Conservation (phyloP, 179 eudicot genomes). For the Vitellaria paradoxa region DNA sequence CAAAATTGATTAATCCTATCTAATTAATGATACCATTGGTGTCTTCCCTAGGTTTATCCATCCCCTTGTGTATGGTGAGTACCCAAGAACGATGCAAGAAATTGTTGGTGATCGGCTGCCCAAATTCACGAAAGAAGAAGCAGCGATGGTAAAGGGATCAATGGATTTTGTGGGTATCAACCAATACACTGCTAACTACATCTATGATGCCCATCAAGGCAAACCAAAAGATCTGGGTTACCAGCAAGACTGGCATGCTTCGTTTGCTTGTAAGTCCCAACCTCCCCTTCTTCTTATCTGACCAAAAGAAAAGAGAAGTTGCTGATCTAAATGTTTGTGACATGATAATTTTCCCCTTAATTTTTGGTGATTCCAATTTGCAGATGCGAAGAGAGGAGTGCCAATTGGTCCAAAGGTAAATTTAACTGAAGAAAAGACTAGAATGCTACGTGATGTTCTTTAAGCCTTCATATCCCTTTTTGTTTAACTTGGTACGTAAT, state of each 20-base stretch:
- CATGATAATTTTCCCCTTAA: not conserved
- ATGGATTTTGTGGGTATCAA: conserved; percentile 72
- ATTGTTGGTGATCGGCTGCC: conserved; percentile 71
- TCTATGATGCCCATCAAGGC: conserved; percentile 34
- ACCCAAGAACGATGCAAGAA: conserved; percentile 70
- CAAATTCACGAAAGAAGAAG: conserved; percentile 66
- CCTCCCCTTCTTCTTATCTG: not conserved
- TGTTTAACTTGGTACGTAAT: no score
- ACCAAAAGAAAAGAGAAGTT: not conserved
- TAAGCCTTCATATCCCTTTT: no score
- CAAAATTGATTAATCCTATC: no score
- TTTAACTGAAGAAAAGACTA: not conserved
- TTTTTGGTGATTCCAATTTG: conserved; percentile 11
- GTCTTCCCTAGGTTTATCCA: conserved; percentile 56
- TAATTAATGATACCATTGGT: no score
- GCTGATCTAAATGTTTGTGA: not conserved
- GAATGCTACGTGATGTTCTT: not conserved
- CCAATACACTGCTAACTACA: conserved; percentile 71
- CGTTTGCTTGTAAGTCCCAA: conserved; percentile 56
- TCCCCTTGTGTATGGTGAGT: conserved; percentile 75
- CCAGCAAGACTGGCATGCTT: conserved; percentile 73
- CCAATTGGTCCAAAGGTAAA: conserved; percentile 72
- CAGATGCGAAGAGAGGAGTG: conserved; percentile 59
- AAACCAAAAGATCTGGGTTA: conserved; percentile 46
- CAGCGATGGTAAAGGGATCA: conserved; percentile 69